Base-by-base conservation (phyloP, 2,329 filamentous ascomycete species). In the Stagonosporopsis vannaccii region DNA sequence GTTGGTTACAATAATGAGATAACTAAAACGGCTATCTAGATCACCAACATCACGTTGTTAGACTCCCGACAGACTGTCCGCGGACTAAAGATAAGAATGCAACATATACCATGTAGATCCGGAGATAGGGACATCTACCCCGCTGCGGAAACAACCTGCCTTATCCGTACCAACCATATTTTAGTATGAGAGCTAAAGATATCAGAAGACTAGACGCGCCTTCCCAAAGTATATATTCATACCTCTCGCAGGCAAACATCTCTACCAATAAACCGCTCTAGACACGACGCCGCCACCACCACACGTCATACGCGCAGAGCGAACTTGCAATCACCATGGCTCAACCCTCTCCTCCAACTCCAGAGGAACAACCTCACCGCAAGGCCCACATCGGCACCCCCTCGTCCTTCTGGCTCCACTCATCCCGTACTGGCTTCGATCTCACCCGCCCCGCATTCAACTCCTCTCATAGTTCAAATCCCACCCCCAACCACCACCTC, bases 361-460 rank as follows among this genome's bases (percentile, higher is more conserved):
- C 13, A 30, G 28, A 3, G 15, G 30, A 32, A 32, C 12, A 3
- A 26, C 26, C 28, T n/a, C 15, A 57, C 25, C 69, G 70, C 32
- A 74, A 74, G 66, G 68, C 76, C 32, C 56, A 79, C 48, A 78
- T 82, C 54, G 80, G 80, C 56, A 70, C 73, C 36, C 56, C 65
- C 9, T 61, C 67, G 15, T 78, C 77, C 62, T 80, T 80, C 68
- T 82, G 80, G 80, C 72, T 78, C 5, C 78, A 80, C 62, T 77
- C 76, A 33, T 71, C 74, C 2, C 54, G 54, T n/a, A 73, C 65
- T 11, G 79, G 78, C 43, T 82, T 81, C 67, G 77, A 82, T 60
- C 75, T 82, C 5, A 81, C 79, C 1, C 80, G 78, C 56, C 74
- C 79, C 2, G 13, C 67, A 7, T 61, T 65, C 2, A 9, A 65